Evolutionary conservation across 768 basidiomycete species (phyloP), one percentile per base, ranked within the genome.

Genomic region (Roridomyces roridus): DNA sequence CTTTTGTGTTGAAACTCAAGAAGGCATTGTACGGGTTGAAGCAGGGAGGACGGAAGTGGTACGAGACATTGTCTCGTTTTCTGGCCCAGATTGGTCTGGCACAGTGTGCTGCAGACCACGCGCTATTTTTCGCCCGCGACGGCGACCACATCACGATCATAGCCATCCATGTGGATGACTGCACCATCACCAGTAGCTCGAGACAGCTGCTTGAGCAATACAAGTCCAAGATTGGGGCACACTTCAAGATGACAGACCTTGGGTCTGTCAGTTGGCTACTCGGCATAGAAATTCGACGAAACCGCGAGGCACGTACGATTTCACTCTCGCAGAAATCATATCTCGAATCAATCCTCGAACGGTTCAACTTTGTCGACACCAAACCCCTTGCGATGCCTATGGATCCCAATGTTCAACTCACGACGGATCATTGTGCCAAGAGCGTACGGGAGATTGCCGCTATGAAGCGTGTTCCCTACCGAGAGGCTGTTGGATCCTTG

Each of bases 41-140:
- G 31, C 74, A 75, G 51, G 67, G 70, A 1, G 61, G 62, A 2
- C 44, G 64, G n/a, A 42, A 64, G 14, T 75, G 74, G 72, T 63
- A 71, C 44, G 51, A 62, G 47, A 64, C 47, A 35, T 46, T 69
- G 1, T 21, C 31, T 18, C 47, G 35, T 20, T 29, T 43, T 18
- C 40, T 36, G 21, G 20, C n/a, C 36, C 29, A 51, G 45, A 45
- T 46, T 15, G 52, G 46, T 11, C 55, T 54, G 34, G 35, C 45
- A 17, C 26, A 46, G 21, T 25, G 25, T 28, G 9, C 34, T 10
- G 29, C 47, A 1, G 56, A 66, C 31, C 50, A 61, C 18, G 64
- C 59, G 5, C 40, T 66, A 3, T 64, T 51, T 39, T 50, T 39
- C 23, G 25, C 28, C 14, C 21, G 51, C n/a, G 42, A 46, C 26